Conservation (phyloP, 192 early-diverging fungal species). For the Borealophlyctis nickersoniae region DNA sequence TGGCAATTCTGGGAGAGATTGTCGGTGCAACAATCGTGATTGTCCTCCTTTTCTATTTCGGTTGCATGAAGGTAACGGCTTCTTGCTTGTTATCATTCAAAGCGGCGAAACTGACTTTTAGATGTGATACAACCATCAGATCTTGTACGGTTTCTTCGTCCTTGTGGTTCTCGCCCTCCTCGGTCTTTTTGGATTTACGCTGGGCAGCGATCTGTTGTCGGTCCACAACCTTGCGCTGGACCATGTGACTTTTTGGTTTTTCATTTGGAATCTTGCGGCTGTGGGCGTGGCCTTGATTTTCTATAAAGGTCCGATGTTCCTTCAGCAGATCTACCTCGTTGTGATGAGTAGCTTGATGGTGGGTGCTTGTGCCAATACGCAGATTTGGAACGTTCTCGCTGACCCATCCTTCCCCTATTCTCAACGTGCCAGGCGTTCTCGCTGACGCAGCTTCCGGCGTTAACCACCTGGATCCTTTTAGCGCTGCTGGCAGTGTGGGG, state of each 20-base stretch:
- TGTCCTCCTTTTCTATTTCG: slow-evolving; percentile 70
- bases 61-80: slow-evolving; percentile 66
- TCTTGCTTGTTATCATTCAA: not conserved
- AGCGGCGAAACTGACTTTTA: not conserved
- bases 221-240: slow-evolving; percentile 60
- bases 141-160: slow-evolving; percentile 72
- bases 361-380: slow-evolving; percentile 4
- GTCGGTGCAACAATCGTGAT: slow-evolving; percentile 76
- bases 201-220: slow-evolving; percentile 41
- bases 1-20: slow-evolving; percentile 73
- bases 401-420: not conserved
- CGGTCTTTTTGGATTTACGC: slow-evolving; percentile 72
- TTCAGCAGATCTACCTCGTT: slow-evolving; percentile 77
- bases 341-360: slow-evolving; percentile 80
- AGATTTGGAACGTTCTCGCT: not conserved
- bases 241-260: slow-evolving; percentile 69
- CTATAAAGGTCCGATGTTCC: slow-evolving; percentile 74
- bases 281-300: slow-evolving; percentile 72
- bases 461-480: slow-evolving; percentile 82
- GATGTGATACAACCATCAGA: slow-evolving; percentile 29
- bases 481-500: slow-evolving; percentile 79
- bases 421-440: slow-evolving; percentile 60
- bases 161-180: slow-evolving; percentile 68
- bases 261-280: slow-evolving; percentile 74
- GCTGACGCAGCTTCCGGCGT: slow-evolving; percentile 61